phyloP scores from a whole-genome alignment of 1,139 yeast genomes.

The Geotrichum armillariae region DNA sequence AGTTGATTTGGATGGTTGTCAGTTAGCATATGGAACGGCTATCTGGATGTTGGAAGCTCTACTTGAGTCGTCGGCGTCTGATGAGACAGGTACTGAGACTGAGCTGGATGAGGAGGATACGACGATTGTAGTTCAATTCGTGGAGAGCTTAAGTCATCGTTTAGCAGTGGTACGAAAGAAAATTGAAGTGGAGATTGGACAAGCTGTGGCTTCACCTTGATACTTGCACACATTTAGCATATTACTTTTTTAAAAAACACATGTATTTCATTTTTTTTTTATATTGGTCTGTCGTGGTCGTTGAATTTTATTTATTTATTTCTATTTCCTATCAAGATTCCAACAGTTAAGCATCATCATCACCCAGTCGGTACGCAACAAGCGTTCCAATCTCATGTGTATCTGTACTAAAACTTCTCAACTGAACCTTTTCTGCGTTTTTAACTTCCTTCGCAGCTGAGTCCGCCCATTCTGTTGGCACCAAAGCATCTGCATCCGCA shows the following conservation, averaged over 20 bases:
- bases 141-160: conserved; percentile 37
- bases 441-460: conserved; percentile 60
- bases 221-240: neutral
- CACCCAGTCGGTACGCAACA: conserved; percentile 61
- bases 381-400: conserved; percentile 72
- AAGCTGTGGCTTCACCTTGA: conserved; percentile 9
- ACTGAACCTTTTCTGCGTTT: conserved; percentile 66
- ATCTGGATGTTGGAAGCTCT: conserved; percentile 94
- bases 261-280: neutral
- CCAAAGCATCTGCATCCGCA: conserved; percentile 69
- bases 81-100: conserved; percentile 30
- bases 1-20: conserved; percentile 77
- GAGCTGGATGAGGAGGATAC: conserved; percentile 70
- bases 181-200: conserved; percentile 24
- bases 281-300: neutral
- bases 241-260: neutral
- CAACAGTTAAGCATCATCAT: conserved; percentile 15
- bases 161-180: conserved; percentile 32
- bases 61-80: no score
- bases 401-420: conserved; percentile 67
- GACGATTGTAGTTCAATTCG: conserved; percentile 68
- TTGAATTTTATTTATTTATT: conserved; percentile 11
- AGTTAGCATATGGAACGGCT: conserved; percentile 84
- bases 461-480: conserved; percentile 87
- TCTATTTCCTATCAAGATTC: no score